These are phyloP conservation scores for Stylosanthes scabra DNA, from an alignment of 331 rosid species.

Conservation along the genomic window DNA sequence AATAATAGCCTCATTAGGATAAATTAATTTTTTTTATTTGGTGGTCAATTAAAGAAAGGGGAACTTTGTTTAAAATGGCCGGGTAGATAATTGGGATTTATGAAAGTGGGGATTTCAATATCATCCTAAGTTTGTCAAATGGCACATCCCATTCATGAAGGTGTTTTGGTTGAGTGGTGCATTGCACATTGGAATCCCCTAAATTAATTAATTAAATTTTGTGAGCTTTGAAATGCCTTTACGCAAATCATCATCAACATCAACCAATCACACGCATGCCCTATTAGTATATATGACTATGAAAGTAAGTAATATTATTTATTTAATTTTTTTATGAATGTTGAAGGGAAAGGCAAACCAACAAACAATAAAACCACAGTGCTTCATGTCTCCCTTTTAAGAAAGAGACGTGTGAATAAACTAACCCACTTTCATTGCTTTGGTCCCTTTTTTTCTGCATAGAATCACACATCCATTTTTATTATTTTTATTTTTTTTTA, in stretches of 20 bases:
- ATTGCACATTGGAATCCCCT: constrained; percentile 57
- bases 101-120: constrained; percentile 44
- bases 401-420: constrained; percentile 63
- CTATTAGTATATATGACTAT: constrained; percentile 22
- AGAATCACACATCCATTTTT: constrained; percentile 72
- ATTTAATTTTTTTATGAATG: constrained; percentile 24
- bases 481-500: constrained; percentile 4
- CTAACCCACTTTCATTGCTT: constrained; percentile 51
- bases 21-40: neutral
- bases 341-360: constrained; percentile 44
- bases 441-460: constrained; percentile 50
- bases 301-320: constrained; percentile 15
- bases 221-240: constrained; percentile 33
- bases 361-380: constrained; percentile 47
- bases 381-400: constrained; percentile 46
- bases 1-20: no score
- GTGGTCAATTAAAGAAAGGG: neutral
- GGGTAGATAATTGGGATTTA: constrained; percentile 54
- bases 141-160: constrained; percentile 48
- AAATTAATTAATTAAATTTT: constrained; percentile 3
- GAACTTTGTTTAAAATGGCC: constrained; percentile 13
- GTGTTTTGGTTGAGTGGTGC: constrained; percentile 55
- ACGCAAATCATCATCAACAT: constrained; percentile 46
- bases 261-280: constrained; percentile 27
- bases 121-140: constrained; percentile 42